Evolutionary conservation across 164 flowering plant species (phyloP), one percentile per base, ranked within the genome.

Genomic region (Umbellularia californica): DNA sequence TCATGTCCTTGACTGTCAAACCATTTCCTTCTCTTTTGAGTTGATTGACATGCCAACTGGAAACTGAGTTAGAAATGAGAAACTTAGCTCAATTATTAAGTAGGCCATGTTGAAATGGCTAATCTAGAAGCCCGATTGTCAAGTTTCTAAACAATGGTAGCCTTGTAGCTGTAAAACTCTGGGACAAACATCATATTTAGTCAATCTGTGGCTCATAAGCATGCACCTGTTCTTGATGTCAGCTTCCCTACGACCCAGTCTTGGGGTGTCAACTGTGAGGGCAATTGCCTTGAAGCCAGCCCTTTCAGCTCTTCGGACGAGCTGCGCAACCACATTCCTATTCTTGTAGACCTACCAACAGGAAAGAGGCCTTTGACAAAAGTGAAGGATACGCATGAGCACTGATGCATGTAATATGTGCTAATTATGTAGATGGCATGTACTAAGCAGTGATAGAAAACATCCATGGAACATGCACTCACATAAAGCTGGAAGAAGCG

Each of bases 401-500:
- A 30, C 60, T 28, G 28, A 28, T 66, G 41, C 35, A 66, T 28
- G 4, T 30, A 66, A 66, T 30, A 10, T 15, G 24, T 64, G 4
- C 17, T 23, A 5, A 41, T 5, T 41, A 41, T 41, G 47, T 41
- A 7, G 47, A 41, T 41, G 47, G 10, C 47, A 41, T 5, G 47
- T 41, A 14, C 19, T 6, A 2, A 71, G 24, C 33, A 52, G 13
- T 19, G 51, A 47, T 10, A 33, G 20, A 1, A 63, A 35, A 68
- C 24, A 60, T 22, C 7, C 41, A 2, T 2, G 4, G 28, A 30
- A 19, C 11, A 70, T 47, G 68, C 47, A 58, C 81, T 83, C 71
- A 93, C 98, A 84, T 92, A 94, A 79, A 94, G 96, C 82, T 94
- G 98, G 85, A 94, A 92, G 80, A 94, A 94, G 15, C 94, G 95